phyloP scores from a whole-genome alignment of 2,329 filamentous ascomycete species.

The Fusarium piperis region DNA sequence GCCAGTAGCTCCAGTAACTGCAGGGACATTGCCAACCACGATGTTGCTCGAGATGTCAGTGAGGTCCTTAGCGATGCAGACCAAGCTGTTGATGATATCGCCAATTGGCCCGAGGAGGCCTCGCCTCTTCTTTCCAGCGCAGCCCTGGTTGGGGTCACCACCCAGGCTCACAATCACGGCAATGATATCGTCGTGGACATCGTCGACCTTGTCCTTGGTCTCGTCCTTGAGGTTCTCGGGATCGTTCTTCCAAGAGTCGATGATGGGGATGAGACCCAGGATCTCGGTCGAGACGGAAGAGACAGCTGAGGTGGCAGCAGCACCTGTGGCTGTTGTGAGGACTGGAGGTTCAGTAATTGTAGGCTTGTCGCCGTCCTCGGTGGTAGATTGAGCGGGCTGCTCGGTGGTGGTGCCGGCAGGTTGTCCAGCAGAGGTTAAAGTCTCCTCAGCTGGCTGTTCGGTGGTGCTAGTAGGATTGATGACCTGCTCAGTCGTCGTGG shows the following conservation, averaged over 20 bases:
- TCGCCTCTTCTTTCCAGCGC: conserved; percentile 16
- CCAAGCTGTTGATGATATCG: conserved; percentile 25
- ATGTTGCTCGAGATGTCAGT: conserved; percentile 11
- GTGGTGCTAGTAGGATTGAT: not conserved
- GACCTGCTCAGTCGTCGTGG: not conserved
- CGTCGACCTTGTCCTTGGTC: conserved; percentile 24
- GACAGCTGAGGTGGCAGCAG: conserved; percentile 20
- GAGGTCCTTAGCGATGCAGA: conserved; percentile 24
- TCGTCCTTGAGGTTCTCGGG: conserved; percentile 21
- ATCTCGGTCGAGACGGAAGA: conserved; percentile 29
- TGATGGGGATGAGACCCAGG: conserved; percentile 19
- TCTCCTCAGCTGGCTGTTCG: not conserved
- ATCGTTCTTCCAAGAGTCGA: conserved; percentile 26
- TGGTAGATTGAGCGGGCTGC: conserved; percentile 1
- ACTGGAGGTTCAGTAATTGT: conserved; percentile 22
- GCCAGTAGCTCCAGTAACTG: conserved; percentile 4
- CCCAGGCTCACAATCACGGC: conserved; percentile 17
- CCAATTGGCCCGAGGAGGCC: conserved; percentile 21
- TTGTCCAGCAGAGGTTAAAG: not conserved
- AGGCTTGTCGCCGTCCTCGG: not conserved
- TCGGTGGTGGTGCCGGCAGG: not conserved
- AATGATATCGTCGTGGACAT: conserved; percentile 12
- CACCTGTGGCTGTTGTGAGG: conserved; percentile 16
- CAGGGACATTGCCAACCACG: conserved; percentile 15
- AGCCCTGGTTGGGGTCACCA: conserved; percentile 17